Conservation (phyloP, 2,329 filamentous ascomycete species). For the Venturia effusa region DNA sequence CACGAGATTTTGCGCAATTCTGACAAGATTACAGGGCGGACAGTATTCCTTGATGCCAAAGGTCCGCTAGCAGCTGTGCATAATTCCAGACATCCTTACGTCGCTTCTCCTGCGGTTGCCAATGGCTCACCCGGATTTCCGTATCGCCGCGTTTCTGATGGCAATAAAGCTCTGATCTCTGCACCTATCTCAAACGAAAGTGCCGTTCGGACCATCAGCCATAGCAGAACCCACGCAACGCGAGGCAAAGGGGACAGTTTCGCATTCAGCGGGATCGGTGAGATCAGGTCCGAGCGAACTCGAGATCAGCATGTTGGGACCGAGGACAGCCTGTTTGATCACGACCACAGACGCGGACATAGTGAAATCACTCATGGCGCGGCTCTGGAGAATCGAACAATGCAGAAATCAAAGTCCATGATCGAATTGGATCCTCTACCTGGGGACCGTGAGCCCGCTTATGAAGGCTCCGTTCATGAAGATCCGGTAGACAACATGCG, state of each 20-base stretch:
- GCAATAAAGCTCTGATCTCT: not conserved
- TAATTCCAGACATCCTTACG: not conserved
- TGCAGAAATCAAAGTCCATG: not conserved
- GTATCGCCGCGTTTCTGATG: not conserved
- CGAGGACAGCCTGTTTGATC: not conserved
- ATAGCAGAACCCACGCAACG: not conserved
- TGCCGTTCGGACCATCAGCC: not conserved
- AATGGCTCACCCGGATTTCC: constrained; percentile 3
- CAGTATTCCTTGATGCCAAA: not conserved
- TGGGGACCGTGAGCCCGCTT: not conserved
- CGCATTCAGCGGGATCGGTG: not conserved
- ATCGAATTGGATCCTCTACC: not conserved
- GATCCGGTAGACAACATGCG: not conserved
- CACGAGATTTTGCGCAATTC: not conserved
- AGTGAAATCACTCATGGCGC: not conserved
- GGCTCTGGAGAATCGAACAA: not conserved
- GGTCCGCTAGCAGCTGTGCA: not conserved
- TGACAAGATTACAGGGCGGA: not conserved
- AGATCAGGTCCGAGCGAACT: not conserved
- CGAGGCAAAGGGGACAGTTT: not conserved
- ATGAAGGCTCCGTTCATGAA: not conserved
- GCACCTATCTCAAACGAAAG: not conserved
- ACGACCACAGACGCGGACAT: not conserved
- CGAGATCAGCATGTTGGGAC: not conserved
- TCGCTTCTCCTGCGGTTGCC: not conserved